phyloP scores from a whole-genome alignment of 805 yeast genomes.

The Spathaspora hagerdaliae region DNA sequence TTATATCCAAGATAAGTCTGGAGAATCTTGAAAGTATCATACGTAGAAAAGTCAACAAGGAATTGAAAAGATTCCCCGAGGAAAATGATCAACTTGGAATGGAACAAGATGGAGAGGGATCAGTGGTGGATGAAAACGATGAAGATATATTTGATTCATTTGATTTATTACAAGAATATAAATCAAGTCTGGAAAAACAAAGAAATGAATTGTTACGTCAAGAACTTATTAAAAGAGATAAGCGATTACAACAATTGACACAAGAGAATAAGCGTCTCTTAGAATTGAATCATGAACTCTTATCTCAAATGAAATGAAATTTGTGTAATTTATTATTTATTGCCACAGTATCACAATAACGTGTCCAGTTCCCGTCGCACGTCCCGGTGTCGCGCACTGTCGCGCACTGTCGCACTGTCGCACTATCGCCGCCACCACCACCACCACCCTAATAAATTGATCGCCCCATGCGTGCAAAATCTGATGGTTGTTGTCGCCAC shows the following conservation, averaged over 20 bases:
- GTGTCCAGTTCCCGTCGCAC: too few species aligned
- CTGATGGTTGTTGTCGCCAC: too few species aligned
- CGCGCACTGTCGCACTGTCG: too few species aligned
- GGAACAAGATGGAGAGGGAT: conserved; percentile 5
- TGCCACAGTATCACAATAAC: too few species aligned
- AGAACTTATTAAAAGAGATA: conserved; percentile 18
- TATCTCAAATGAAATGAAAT: too few species aligned
- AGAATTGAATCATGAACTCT: conserved; percentile 27
- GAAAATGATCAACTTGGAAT: neutral
- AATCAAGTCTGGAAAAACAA: conserved; percentile 12
- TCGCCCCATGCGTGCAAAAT: too few species aligned
- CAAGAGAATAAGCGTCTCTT: conserved; percentile 26
- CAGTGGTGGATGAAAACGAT: neutral
- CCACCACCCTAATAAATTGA: too few species aligned
- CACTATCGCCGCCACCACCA: too few species aligned
- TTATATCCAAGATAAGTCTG: conserved; percentile 16
- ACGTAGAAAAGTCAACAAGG: conserved; percentile 2
- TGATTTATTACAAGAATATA: conserved; percentile 10
- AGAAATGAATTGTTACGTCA: conserved; percentile 16
- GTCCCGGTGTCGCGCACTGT: too few species aligned
- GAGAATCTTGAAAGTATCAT: conserved; percentile 15
- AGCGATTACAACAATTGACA: conserved; percentile 17
- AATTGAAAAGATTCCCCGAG: neutral
- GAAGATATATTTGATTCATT: neutral
- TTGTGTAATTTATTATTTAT: too few species aligned